phyloP scores from a whole-genome alignment of 2,329 filamentous ascomycete species.

The Fusarium solani-melongenae region DNA sequence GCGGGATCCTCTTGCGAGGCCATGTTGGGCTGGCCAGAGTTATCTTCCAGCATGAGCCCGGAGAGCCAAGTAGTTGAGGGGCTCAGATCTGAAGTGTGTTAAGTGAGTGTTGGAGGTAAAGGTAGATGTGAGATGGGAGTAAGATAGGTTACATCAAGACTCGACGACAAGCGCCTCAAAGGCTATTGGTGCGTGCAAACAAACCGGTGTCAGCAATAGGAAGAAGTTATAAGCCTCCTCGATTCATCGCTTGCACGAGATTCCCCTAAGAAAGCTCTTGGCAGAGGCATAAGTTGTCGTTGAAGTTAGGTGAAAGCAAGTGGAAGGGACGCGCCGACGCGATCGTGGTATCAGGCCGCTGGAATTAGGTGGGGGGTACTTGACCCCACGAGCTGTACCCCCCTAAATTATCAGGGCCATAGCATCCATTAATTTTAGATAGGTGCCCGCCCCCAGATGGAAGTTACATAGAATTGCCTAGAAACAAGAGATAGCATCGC shows the following conservation, averaged over 20 bases:
- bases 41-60: constrained; percentile 11
- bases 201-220: no score
- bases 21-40: background rate
- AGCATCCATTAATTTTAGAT: background rate
- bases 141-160: background rate
- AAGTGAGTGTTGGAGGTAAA: background rate
- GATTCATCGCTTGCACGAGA: background rate
- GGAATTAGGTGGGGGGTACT: constrained; percentile 18
- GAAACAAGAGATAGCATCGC: no score
- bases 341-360: background rate
- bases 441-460: no score
- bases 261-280: background rate
- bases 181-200: background rate
- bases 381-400: background rate
- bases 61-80: background rate
- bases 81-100: background rate
- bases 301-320: constrained; percentile 3
- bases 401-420: background rate
- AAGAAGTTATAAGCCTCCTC: background rate
- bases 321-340: constrained; percentile 36
- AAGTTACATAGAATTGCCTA: no score
- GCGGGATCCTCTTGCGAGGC: constrained; percentile 9
- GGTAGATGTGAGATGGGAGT: background rate
- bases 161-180: background rate
- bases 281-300: background rate